These are phyloP conservation scores for Suillus ampliporus DNA, from an alignment of 768 basidiomycete genomes.

Conservation along the genomic window DNA sequence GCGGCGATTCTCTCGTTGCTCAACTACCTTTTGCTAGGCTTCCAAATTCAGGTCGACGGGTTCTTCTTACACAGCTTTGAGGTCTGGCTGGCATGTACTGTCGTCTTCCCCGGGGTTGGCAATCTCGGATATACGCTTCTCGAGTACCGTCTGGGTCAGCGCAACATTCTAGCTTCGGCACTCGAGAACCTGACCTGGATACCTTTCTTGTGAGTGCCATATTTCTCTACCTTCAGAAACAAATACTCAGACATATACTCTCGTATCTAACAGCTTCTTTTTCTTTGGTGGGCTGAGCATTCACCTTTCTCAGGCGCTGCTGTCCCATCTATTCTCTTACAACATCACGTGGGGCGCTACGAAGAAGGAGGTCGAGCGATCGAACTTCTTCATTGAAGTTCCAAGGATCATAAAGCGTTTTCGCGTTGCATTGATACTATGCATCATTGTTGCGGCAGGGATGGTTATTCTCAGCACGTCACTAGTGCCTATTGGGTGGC, in stretches of 20 bases:
- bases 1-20: conserved; percentile 64
- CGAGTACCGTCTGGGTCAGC: conserved; percentile 69
- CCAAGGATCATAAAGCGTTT: conserved; percentile 84
- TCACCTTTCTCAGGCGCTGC: conserved; percentile 66
- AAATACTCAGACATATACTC: neutral
- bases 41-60: conserved; percentile 65
- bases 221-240: conserved; percentile 8
- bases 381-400: conserved; percentile 82
- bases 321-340: conserved; percentile 76
- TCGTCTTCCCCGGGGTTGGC: conserved; percentile 72
- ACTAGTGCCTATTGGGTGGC: conserved; percentile 67
- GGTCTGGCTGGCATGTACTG: conserved; percentile 74
- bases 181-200: conserved; percentile 69
- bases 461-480: conserved; percentile 62
- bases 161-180: conserved; percentile 53
- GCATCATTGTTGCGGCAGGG: conserved; percentile 50
- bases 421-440: conserved; percentile 65
- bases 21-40: conserved; percentile 75
- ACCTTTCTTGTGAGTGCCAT: conserved; percentile 71
- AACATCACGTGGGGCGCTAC: conserved; percentile 55
- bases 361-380: conserved; percentile 76
- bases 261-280: conserved; percentile 58
- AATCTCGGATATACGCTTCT: conserved; percentile 72
- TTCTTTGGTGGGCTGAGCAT: conserved; percentile 80
- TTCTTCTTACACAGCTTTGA: conserved; percentile 77